Evolutionary conservation across 2,329 filamentous ascomycete genomes (phyloP).

Genomic region (Aspergillus carbonarius): DNA sequence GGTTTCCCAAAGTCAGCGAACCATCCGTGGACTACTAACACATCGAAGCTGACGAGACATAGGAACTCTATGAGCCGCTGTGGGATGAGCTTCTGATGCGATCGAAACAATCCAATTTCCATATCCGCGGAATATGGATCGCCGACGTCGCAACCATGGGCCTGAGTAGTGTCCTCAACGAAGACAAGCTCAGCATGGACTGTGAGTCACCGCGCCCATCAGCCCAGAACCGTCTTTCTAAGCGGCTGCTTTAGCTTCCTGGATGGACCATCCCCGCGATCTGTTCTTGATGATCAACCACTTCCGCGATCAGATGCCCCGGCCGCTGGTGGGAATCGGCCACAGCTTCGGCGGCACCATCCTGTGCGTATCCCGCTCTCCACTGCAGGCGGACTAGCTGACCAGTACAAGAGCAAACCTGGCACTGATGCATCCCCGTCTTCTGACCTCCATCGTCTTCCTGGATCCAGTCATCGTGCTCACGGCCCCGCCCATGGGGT

Average conservation of each 20-base stretch:
- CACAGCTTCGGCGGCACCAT: constrained; percentile 15
- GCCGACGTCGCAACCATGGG: constrained; percentile 14
- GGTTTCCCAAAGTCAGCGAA: constrained; percentile 7
- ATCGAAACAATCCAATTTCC: constrained; percentile 56
- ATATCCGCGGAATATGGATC: constrained; percentile 56
- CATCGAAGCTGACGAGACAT: not conserved
- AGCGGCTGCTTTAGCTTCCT: constrained; percentile 2
- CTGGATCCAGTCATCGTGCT: constrained; percentile 1
- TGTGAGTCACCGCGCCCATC: not conserved
- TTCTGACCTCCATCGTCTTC: constrained; percentile 6
- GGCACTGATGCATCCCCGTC: constrained; percentile 8
- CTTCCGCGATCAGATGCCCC: constrained; percentile 12
- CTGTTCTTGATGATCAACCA: constrained; percentile 15
- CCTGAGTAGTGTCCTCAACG: constrained; percentile 13
- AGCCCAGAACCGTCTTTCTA: not conserved
- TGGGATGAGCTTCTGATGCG: constrained; percentile 72
- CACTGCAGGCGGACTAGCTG: no score
- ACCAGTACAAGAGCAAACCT: not conserved
- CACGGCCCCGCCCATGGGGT: not conserved
- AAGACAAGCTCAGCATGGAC: constrained; percentile 11
- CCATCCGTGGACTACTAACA: not conserved
- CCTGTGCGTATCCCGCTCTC: constrained; percentile 32
- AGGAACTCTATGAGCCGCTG: constrained; percentile 83
- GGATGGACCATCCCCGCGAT: constrained; percentile 13
- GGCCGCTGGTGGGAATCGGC: constrained; percentile 9